Conservation (phyloP, 2,329 filamentous ascomycete genomes). For the Cadophora gregata region DNA sequence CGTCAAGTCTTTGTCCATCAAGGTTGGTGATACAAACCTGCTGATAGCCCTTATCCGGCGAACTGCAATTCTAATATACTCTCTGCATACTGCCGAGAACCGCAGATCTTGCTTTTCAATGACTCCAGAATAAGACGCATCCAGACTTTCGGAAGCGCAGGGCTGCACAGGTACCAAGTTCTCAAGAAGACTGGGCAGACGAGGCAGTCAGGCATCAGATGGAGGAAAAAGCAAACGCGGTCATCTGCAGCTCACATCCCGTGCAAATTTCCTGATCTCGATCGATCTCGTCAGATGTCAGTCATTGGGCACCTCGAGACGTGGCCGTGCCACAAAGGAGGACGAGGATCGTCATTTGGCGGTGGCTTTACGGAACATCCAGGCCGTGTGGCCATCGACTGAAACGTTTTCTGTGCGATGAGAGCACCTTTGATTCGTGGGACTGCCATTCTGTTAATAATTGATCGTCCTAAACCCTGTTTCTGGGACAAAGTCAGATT, state of each 20-base stretch:
- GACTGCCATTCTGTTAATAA: neutral
- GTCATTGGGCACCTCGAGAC: neutral
- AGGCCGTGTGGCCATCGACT: conserved; percentile 1
- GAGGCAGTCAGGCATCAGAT: neutral
- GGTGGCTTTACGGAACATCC: conserved; percentile 12
- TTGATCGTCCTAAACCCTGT: conserved; percentile 1
- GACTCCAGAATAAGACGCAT: neutral
- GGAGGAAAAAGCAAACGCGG: neutral
- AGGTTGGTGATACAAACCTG: neutral
- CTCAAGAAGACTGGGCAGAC: neutral
- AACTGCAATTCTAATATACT: neutral
- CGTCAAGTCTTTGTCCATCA: neutral
- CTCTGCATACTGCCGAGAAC: neutral
- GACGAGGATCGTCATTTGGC: conserved; percentile 19
- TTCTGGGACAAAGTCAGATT: neutral
- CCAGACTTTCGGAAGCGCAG: neutral
- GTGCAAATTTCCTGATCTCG: conserved; percentile 4
- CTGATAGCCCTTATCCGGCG: neutral
- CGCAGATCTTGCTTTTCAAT: neutral
- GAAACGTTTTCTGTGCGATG: conserved; percentile 17
- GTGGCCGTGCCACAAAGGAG: neutral
- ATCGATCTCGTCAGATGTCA: neutral
- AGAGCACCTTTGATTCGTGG: conserved; percentile 8
- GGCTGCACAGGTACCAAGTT: conserved; percentile 7
- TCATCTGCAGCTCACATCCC: neutral